Percentiles rank a stretch among this genome's conserved stretches.
Evolutionary conservation across 1,139 yeast genomes (phyloP).

Genomic region (Candida freyschussii): DNA sequence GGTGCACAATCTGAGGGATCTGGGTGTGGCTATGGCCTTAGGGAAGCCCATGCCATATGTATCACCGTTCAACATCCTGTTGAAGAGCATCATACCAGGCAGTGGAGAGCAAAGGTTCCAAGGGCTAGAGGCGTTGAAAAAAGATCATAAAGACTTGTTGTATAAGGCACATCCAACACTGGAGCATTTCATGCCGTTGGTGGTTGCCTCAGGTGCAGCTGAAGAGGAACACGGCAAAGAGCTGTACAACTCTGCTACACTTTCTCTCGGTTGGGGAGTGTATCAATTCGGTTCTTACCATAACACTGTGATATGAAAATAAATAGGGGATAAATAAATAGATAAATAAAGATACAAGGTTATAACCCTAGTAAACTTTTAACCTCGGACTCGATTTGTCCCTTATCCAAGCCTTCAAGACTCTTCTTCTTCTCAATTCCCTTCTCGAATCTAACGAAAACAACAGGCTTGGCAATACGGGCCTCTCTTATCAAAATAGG

Average conservation of each 20-base stretch:
- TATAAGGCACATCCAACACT: constrained; percentile 63
- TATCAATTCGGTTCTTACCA: constrained; percentile 42
- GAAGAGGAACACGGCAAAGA: constrained; percentile 37
- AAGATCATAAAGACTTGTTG: constrained; percentile 34
- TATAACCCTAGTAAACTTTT: constrained; percentile 15
- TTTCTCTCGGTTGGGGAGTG: constrained; percentile 64
- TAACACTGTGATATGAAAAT: neutral
- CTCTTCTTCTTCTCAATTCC: constrained; percentile 21
- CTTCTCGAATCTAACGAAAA: constrained; percentile 22
- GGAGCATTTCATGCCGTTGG: constrained; percentile 69
- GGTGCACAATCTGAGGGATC: constrained; percentile 66
- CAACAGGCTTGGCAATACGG: constrained; percentile 16
- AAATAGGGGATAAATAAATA: constrained; percentile 7
- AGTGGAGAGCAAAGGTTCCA: constrained; percentile 22
- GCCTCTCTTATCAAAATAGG: constrained; percentile 24
- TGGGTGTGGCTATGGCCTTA: constrained; percentile 28
- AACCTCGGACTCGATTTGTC: constrained; percentile 18
- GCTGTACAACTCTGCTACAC: constrained; percentile 40
- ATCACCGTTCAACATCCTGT: constrained; percentile 42
- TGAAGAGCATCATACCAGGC: constrained; percentile 33
- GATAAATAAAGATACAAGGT: constrained; percentile 2
- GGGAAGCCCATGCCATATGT: constrained; percentile 42
- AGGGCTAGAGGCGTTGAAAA: constrained; percentile 32
- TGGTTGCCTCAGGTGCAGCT: constrained; percentile 62
- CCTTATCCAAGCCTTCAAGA: constrained; percentile 18